Base-by-base conservation (phyloP, 106 monocot genomes). In the Dendrobium huoshanense region DNA sequence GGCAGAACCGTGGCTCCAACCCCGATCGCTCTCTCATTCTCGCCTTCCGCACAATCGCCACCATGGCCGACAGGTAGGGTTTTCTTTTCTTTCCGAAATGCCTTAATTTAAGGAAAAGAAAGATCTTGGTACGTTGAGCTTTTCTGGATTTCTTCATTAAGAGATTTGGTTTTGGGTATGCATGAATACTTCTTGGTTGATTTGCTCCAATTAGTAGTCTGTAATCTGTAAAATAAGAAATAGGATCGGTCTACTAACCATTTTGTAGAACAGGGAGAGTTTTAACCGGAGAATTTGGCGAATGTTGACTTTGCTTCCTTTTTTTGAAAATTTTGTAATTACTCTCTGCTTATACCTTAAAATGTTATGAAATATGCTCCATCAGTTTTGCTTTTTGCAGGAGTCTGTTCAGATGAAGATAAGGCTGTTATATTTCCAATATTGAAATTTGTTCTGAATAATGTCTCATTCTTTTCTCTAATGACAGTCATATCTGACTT, bases 11-110 rank as follows among this genome's bases (percentile, higher is more conserved):
- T 10, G 83, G 83, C 11, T 56, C 72, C 19, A 83, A 59, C 41
- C 37, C 83, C 15, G 83, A 83, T 20, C 78, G 83, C 18, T 68
- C 78, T 4, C 68, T 83, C 70, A 78, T 83, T 51, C 73, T 68
- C 6, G 83, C 83, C 17, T 83, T 83, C 22, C 78, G 78, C 41
- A 83, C 83, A 18, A 83, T 83, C 15, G 83, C 83, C 15, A 83
- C 83, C 25, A 83, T 83, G 83, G 78, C 83, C 29, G 83, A 83
- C 40, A 78, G 83, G 83, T 83, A 54, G 45, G 76, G 5, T 20
- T 37, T 27, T 25, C 74, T 10, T 41, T 76, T 25, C 48, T 76
- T 41, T 51, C 9, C 20, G 25, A 47, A 70, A 70, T 16, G 70
- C 37, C 31, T 70, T 15, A 13, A 33, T 33, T 29, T 70, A 74